Percentiles rank a stretch among this genome's conserved stretches.
These are phyloP conservation scores for Cryptococcus sp. DNA, from an alignment of 1,284 basidiomycete genomes.

Conservation along the genomic window DNA sequence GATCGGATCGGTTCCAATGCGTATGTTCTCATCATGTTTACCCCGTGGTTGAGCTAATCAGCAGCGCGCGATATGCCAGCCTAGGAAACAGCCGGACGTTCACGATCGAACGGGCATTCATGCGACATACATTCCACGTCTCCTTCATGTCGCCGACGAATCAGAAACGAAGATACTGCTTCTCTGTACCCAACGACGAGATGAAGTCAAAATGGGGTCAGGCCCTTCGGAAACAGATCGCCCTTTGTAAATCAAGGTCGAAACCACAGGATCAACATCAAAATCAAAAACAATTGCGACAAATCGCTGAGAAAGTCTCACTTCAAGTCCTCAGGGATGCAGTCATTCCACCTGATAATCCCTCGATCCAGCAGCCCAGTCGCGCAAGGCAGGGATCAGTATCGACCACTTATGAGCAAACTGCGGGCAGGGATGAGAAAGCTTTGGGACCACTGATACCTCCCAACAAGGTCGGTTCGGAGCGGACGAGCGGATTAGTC, in stretches of 20 bases:
- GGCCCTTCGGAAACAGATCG: constrained; percentile 65
- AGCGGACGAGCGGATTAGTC: constrained; percentile 12
- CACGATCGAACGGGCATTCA: constrained; percentile 81
- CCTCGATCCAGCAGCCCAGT: background rate
- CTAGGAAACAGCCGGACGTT: constrained; percentile 71
- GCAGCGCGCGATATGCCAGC: constrained; percentile 63
- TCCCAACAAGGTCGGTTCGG: constrained; percentile 4
- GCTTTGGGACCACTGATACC: constrained; percentile 23
- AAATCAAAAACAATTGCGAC: constrained; percentile 36
- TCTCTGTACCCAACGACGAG: constrained; percentile 74
- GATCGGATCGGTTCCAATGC: constrained; percentile 74
- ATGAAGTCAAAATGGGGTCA: constrained; percentile 69
- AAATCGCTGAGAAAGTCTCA: constrained; percentile 65
- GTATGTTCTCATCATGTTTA: constrained; percentile 11
- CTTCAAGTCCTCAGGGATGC: constrained; percentile 79
- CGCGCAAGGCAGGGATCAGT: constrained; percentile 16
- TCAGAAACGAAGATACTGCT: constrained; percentile 79
- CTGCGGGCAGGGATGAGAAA: constrained; percentile 12
- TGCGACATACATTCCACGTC: constrained; percentile 88
- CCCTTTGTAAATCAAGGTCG: constrained; percentile 53
- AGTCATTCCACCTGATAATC: constrained; percentile 51
- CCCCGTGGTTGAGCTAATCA: background rate
- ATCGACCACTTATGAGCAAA: constrained; percentile 19
- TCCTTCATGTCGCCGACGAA: constrained; percentile 70
- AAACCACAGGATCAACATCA: background rate